Evolutionary conservation across 345 rosid genomes (phyloP), one percentile per base, ranked within the genome.

Genomic region (Citrus medica): DNA sequence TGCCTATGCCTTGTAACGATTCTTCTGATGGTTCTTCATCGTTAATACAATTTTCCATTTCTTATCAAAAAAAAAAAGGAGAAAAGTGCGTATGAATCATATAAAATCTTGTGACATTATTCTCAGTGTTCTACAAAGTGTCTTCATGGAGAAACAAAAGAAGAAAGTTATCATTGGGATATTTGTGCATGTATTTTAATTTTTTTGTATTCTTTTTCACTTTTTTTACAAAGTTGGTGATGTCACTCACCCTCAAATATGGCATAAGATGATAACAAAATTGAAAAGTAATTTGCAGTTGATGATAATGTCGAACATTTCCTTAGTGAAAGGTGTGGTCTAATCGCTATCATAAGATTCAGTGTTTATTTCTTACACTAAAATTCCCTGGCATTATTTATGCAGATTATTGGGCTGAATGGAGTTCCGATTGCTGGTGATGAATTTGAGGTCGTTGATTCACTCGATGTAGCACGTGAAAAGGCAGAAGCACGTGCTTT

Each of bases 361-460:
- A 42, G 12, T 64, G 61, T 53, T 61, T 33, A 10, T 76, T 63
- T 72, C n/a, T 8, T 56, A n/a, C 48, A 75, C 17, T 82, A 68
- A 72, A 69, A 78, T 21, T 79, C 71, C 8, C 65, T 60, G 27
- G 64, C 76, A 40, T 48, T 55, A 71, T 78, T 16, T 79, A 28
- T 81, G 71, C 90, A 96, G 99, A 97, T 96, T 74, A 90, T 90
- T 82, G 99, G 99, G 76, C 86, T 94, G 86, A 89, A 87, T 81
- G 87, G 85, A 69, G 99, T 96, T 71, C 93, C 97, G 19, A 75
- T 83, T 75, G 99, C 99, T 75, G 99, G 98, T 75, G 98, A 96
- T 81, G 99, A 88, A 76, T 96, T 96, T 83, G 97, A 94, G 88
- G 95, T 92, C 53, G 91, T 89, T 81, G 84, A 80, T 51, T 90